Evolutionary conservation across 768 basidiomycete genomes (phyloP).

Genomic region (Russula earlei): DNA sequence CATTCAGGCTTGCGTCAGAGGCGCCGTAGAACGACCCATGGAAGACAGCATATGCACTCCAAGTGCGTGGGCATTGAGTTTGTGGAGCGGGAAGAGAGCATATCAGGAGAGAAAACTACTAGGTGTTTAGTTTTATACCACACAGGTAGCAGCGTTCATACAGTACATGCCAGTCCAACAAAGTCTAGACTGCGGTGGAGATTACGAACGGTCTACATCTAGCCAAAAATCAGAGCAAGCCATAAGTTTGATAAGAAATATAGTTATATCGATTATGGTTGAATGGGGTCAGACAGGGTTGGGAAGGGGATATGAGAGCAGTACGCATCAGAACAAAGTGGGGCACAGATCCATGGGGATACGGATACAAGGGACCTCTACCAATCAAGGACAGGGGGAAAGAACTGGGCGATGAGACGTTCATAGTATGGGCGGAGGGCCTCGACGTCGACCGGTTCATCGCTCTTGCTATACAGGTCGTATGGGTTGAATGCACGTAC

Average conservation of each 20-base stretch:
- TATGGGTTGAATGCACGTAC: slow-evolving; percentile 89
- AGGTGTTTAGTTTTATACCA: neutral
- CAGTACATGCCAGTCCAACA: neutral
- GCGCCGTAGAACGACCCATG: neutral
- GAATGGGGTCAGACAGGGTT: neutral
- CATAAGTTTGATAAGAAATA: slow-evolving; percentile 4
- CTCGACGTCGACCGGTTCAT: slow-evolving; percentile 51
- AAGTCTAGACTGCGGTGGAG: neutral
- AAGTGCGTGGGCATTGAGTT: neutral
- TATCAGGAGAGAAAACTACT: neutral
- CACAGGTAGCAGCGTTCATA: neutral
- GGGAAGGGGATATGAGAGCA: neutral
- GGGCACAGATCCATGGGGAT: slow-evolving; percentile 4
- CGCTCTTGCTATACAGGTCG: slow-evolving; percentile 87
- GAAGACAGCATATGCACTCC: neutral
- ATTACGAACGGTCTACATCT: slow-evolving; percentile 11
- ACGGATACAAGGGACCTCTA: slow-evolving; percentile 27
- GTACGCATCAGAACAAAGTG: slow-evolving; percentile 6
- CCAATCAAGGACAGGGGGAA: slow-evolving; percentile 78
- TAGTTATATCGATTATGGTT: neutral
- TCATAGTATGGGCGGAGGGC: slow-evolving; percentile 78
- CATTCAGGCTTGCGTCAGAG: neutral
- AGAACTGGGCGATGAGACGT: slow-evolving; percentile 73
- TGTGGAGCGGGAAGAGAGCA: neutral
- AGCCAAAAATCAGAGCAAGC: neutral